phyloP scores from a whole-genome alignment of 345 rosid species.

The Ceriops decandra region DNA sequence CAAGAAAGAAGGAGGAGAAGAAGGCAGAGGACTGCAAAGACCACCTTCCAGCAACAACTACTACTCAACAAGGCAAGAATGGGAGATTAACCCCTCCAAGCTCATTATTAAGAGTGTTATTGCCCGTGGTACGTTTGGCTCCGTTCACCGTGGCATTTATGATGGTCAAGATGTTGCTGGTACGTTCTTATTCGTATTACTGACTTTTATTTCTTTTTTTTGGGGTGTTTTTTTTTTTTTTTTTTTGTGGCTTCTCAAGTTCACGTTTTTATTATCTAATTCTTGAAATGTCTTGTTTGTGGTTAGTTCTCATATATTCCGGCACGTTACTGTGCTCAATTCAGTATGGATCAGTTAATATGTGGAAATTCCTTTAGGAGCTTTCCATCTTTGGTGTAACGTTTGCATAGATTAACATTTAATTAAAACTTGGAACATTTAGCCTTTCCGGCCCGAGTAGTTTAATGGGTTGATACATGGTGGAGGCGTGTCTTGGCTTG shows the following conservation, averaged over 20 bases:
- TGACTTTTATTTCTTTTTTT: background rate
- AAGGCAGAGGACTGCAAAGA: background rate
- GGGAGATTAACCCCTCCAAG: conserved; percentile 35
- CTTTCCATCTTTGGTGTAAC: background rate
- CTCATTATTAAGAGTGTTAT: conserved; percentile 27
- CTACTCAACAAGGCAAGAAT: conserved; percentile 15
- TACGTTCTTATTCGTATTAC: background rate
- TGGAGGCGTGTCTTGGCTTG: background rate
- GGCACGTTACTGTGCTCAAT: background rate
- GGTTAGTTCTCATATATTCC: no score
- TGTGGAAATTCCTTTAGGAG: conserved; percentile 5
- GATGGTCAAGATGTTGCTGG: conserved; percentile 42
- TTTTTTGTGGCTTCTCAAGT: background rate
- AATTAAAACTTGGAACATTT: conserved; percentile 8
- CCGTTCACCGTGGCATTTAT: conserved; percentile 34
- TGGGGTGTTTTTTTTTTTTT: background rate
- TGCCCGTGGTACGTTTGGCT: conserved; percentile 33
- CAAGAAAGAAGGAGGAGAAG: conserved; percentile 18
- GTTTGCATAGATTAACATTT: background rate
- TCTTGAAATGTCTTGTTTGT: conserved; percentile 1
- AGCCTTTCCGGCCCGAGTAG: background rate
- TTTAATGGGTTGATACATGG: no score
- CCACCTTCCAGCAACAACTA: background rate
- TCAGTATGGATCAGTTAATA: background rate
- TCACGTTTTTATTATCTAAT: background rate